Conservation (phyloP, 2,329 filamentous ascomycete species). For the Akanthomyces muscarius region DNA sequence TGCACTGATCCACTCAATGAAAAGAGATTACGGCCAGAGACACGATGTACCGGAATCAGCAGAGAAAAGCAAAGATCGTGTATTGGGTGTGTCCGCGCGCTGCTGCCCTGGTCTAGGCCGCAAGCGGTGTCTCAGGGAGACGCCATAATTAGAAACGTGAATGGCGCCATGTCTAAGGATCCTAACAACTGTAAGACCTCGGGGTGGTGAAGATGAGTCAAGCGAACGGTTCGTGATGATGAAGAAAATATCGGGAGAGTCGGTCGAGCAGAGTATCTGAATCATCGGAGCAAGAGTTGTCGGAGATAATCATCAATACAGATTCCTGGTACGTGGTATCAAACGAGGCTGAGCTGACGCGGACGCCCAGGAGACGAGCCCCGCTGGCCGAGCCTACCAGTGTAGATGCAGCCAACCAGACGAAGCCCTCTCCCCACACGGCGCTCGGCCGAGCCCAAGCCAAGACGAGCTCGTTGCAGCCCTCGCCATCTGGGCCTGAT, state of each 20-base stretch:
- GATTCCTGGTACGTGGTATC: no score
- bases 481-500: neutral
- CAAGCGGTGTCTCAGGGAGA: slow-evolving; percentile 4
- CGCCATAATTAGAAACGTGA: slow-evolving; percentile 7
- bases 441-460: neutral
- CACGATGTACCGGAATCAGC: neutral
- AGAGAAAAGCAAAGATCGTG: neutral
- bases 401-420: neutral
- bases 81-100: neutral
- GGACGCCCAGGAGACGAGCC: neutral
- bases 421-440: neutral
- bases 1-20: neutral
- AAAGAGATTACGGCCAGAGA: neutral
- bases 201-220: neutral
- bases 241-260: neutral
- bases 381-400: neutral
- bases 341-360: slow-evolving; percentile 1
- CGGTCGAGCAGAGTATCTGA: no score
- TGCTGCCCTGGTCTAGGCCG: neutral
- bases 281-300: neutral
- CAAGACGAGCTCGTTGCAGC: neutral
- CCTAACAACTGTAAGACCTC: neutral
- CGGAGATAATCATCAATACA: no score
- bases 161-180: slow-evolving; percentile 3
- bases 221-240: neutral